Evolutionary conservation across 2,329 filamentous ascomycete species (phyloP), one percentile per base, ranked within the genome.

Genomic region (Fusarium pininemorale): DNA sequence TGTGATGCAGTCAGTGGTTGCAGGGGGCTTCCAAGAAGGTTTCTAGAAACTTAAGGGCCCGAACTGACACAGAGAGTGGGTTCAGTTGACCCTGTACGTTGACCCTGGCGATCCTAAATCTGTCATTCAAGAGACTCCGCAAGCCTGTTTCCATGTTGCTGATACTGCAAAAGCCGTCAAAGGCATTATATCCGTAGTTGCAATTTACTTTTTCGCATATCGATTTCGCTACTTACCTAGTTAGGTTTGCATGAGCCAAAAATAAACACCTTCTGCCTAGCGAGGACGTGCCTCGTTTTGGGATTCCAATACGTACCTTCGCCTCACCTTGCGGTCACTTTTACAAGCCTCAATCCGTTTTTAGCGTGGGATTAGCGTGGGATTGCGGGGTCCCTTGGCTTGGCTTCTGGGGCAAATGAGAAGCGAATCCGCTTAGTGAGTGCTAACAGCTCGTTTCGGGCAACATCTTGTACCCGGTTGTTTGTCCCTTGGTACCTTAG

Each of bases 321-420:
- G 72, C 72, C 72, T 74, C 71, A 44, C 41, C 58, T 56, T 74
- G 66, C 54, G 63, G 71, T 50, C 58, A 56, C 39, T 58, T 39
- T 51, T 32, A 53, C 45, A 41, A 74, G 67, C 62, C 71, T 63
- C 54, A 32, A 64, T 72, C 30, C 48, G 14, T 55, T 62, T 59
- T 63, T 72, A 72, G 58, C 47, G 58, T 53, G 44, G 26, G 45
- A 47, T 70, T 45, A 72, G 58, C 47, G 58, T 53, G 44, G 24
- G 45, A 47, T 70, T 45, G 28, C 28, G 55, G 70, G 66, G 53
- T 38, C 44, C 65, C 30, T 57, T 51, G 38, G 7, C 32, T 35
- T 35, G 32, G 38, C 44, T 26, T 54, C 35, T 63, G 60, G 70
- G 54, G 50, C 58, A 54, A 57, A 48, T 45, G 44, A 24, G 56